Percentiles rank a stretch among this genome's conserved stretches.
phyloP scores from a whole-genome alignment of 1,284 basidiomycete genomes.

The Naganishia sp. region DNA sequence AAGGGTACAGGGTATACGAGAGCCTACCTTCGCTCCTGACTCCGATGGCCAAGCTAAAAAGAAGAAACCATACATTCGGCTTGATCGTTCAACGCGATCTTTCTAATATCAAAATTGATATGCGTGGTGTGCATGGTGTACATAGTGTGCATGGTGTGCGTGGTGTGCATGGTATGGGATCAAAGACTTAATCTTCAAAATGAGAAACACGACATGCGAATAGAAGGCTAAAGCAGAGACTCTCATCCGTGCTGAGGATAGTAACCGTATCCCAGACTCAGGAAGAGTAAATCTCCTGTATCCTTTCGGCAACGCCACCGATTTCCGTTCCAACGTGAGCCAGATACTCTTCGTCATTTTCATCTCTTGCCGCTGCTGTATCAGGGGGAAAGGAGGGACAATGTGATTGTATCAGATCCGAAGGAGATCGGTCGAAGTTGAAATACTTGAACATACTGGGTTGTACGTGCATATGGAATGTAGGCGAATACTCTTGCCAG shows the following conservation, averaged over 20 bases:
- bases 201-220: neutral
- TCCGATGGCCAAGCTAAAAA: too few relatives aligned
- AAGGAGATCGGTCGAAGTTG: neutral
- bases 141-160: too few relatives aligned
- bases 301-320: slow-evolving; percentile 37
- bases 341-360: slow-evolving; percentile 64
- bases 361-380: slow-evolving; percentile 68
- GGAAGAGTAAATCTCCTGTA: slow-evolving; percentile 34
- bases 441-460: slow-evolving; percentile 40
- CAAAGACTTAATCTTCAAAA: too few relatives aligned
- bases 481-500: slow-evolving; percentile 72
- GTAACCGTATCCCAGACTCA: neutral
- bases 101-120: too few relatives aligned
- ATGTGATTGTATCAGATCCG: too few relatives aligned
- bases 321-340: slow-evolving; percentile 41
- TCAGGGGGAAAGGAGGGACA: neutral
- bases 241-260: neutral
- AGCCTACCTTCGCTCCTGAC: too few relatives aligned
- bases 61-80: too few relatives aligned
- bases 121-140: too few relatives aligned
- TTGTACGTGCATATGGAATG: slow-evolving; percentile 75
- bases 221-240: neutral
- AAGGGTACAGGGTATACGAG: too few relatives aligned
- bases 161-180: too few relatives aligned
- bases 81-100: too few relatives aligned